These are phyloP conservation scores for Geotrichum klebahnii DNA, from an alignment of 1,139 yeast genomes.

Conservation along the genomic window DNA sequence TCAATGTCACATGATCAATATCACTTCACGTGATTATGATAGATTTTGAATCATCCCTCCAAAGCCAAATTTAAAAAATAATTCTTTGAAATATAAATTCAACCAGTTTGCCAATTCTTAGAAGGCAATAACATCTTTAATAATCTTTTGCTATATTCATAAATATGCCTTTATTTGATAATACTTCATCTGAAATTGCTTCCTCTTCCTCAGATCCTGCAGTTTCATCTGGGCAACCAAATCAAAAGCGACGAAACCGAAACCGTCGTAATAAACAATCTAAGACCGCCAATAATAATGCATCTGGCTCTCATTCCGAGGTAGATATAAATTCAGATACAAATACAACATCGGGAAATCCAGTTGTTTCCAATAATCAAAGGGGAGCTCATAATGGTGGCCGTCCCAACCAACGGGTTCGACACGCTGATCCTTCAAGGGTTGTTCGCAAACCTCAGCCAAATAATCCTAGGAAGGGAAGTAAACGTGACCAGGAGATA, in stretches of 20 bases:
- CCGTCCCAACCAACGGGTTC: constrained; percentile 20
- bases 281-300: background rate
- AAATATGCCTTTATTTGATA: background rate
- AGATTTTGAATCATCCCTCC: background rate
- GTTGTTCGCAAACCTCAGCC: constrained; percentile 28
- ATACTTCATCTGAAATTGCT: background rate
- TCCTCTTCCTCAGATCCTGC: background rate
- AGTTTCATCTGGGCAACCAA: background rate
- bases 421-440: constrained; percentile 18
- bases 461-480: constrained; percentile 22
- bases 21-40: background rate
- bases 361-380: background rate
- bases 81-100: no score
- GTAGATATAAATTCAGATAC: background rate
- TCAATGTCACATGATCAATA: background rate
- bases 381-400: background rate
- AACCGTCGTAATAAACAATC: background rate
- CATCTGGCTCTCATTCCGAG: background rate
- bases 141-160: background rate
- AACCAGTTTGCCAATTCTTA: no score
- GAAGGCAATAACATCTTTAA: no score
- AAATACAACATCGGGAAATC: background rate
- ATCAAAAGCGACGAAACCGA: constrained; percentile 3
- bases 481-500: constrained; percentile 23
- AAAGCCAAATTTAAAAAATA: no score